Percentiles rank a stretch among this genome's conserved stretches.
Conservation (phyloP, 2,329 filamentous ascomycete species). For the Acephala macrosclerotiorum region DNA sequence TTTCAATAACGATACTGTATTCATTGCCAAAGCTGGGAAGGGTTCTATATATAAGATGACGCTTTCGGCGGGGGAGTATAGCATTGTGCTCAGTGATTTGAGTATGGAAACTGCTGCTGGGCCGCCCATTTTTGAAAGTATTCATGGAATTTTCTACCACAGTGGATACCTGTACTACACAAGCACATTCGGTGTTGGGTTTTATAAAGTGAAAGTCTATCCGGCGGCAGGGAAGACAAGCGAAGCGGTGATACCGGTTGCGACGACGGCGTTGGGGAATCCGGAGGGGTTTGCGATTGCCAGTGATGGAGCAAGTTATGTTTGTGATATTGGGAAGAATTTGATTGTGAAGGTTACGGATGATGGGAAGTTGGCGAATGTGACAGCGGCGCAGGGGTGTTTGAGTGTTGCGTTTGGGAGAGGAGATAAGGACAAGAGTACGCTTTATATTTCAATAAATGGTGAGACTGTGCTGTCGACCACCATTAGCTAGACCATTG, state of each 20-base stretch:
- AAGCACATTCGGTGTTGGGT: slow-evolving; percentile 14
- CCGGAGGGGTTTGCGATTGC: slow-evolving; percentile 15
- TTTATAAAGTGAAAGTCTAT: slow-evolving; percentile 19
- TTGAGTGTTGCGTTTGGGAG: slow-evolving; percentile 11
- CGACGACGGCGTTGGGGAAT: not conserved
- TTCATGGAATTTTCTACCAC: slow-evolving; percentile 19
- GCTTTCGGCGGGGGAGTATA: slow-evolving; percentile 2
- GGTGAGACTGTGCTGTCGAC: slow-evolving; percentile 9
- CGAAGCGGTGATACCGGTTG: not conserved
- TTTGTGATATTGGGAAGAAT: slow-evolving; percentile 1
- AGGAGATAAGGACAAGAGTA: slow-evolving; percentile 3
- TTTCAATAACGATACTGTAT: slow-evolving; percentile 12
- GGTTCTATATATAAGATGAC: slow-evolving; percentile 7
- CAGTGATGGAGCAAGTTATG: slow-evolving; percentile 6
- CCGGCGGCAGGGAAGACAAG: not conserved
- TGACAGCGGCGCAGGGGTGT: not conserved
- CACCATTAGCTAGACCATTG: not conserved
- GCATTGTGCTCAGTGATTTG: slow-evolving; percentile 1
- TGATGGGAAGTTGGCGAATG: not conserved
- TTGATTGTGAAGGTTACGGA: not conserved
- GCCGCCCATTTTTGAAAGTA: slow-evolving; percentile 12
- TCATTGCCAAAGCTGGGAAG: slow-evolving; percentile 13
- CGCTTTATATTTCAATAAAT: slow-evolving; percentile 12
- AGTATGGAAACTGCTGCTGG: slow-evolving; percentile 14
- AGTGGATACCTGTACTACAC: slow-evolving; percentile 18